Evolutionary conservation across 2,329 filamentous ascomycete species (phyloP).

Genomic region (Ascochyta viciae-villosae): DNA sequence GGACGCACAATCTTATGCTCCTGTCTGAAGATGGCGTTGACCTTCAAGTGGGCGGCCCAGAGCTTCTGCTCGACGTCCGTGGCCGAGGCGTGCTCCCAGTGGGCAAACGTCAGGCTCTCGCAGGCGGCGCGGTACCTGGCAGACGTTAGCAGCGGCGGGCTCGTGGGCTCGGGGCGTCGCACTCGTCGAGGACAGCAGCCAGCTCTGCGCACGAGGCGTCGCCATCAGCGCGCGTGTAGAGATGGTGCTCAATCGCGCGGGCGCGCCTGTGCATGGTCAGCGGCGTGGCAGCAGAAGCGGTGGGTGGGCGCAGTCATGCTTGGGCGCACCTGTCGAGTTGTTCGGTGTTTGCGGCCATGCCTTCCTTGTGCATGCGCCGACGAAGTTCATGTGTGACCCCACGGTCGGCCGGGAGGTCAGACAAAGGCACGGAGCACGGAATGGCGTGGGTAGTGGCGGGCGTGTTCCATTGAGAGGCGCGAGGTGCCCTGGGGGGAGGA

Average conservation of each 20-base stretch:
- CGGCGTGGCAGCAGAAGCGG: slow-evolving; percentile 3
- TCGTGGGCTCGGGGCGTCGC: slow-evolving; percentile 8
- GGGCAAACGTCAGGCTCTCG: slow-evolving; percentile 74
- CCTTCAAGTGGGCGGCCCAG: slow-evolving; percentile 79
- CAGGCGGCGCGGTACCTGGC: slow-evolving; percentile 73
- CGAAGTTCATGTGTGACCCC: slow-evolving; percentile 53
- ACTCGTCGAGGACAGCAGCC: slow-evolving; percentile 50
- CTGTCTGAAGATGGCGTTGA: slow-evolving; percentile 81
- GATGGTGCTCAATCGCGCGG: slow-evolving; percentile 57
- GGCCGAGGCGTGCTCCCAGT: slow-evolving; percentile 70
- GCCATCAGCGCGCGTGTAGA: slow-evolving; percentile 58
- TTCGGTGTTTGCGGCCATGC: slow-evolving; percentile 57
- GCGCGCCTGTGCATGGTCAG: slow-evolving; percentile 49
- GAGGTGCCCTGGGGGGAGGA: slow-evolving; percentile 41
- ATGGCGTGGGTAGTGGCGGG: slow-evolving; percentile 54
- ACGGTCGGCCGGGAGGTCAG: slow-evolving; percentile 64
- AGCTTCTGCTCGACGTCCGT: slow-evolving; percentile 73
- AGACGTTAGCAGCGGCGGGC: slow-evolving; percentile 24
- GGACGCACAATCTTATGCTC: slow-evolving; percentile 48
- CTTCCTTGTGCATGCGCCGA: slow-evolving; percentile 28
- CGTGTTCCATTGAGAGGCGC: slow-evolving; percentile 64
- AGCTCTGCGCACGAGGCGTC: slow-evolving; percentile 60
- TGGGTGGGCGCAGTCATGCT: too few species aligned
- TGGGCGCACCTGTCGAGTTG: slow-evolving; percentile 58
- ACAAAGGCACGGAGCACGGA: slow-evolving; percentile 61